These are phyloP conservation scores for Rhodomyrtus tomentosa DNA, from an alignment of 345 rosid species.

Conservation along the genomic window DNA sequence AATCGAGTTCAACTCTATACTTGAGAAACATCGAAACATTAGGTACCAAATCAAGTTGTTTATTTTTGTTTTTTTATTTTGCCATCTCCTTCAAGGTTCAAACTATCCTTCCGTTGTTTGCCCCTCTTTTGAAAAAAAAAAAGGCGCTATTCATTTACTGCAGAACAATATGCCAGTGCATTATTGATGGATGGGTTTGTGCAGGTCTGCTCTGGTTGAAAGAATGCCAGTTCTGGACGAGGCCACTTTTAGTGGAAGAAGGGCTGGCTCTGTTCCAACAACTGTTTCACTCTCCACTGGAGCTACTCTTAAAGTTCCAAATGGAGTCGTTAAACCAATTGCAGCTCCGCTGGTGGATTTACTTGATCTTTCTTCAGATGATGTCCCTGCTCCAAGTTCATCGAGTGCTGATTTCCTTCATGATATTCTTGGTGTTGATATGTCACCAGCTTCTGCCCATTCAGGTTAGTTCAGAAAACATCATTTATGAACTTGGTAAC, in stretches of 20 bases:
- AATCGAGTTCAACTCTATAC: conserved; percentile 26
- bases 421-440: conserved; percentile 87
- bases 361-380: conserved; percentile 78
- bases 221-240: conserved; percentile 99
- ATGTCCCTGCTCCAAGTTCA: conserved; percentile 60
- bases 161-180: neutral
- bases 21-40: neutral
- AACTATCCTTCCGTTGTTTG: neutral
- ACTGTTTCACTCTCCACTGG: conserved; percentile 52
- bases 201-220: conserved; percentile 83
- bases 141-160: conserved; percentile 13
- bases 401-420: conserved; percentile 83
- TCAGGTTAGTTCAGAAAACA: conserved; percentile 41
- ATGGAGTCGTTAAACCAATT: conserved; percentile 69
- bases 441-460: conserved; percentile 39
- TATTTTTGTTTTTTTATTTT: neutral
- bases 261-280: conserved; percentile 66
- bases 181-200: conserved; percentile 13
- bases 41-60: neutral
- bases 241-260: conserved; percentile 83
- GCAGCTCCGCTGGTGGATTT: conserved; percentile 78
- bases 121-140: neutral
- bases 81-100: neutral
- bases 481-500: neutral
- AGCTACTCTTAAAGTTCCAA: conserved; percentile 63